Evolutionary conservation across 495 filamentous ascomycete species (phyloP), one percentile per base, ranked within the genome.

Genomic region (Neurospora pannonica): DNA sequence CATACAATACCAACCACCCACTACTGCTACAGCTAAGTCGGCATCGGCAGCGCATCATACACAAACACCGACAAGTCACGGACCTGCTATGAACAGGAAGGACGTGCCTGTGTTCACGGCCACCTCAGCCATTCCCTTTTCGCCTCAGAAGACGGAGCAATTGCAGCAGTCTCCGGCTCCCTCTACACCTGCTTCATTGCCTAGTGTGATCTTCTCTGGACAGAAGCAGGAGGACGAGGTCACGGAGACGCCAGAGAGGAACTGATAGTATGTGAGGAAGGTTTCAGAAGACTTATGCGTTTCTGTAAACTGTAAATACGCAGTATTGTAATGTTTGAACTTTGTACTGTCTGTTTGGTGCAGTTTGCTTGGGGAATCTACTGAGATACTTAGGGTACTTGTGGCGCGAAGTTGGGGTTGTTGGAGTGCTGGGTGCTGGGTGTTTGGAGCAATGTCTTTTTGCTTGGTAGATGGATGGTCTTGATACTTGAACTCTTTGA

Each of bases 1-100:
- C 46, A 72, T 84, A 13, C 79, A 77, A 7, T 84, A 85, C 74
- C 82, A 84, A 72, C 83, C 83, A n/a, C 21, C 38, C 6, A 40
- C 38, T 38, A n/a, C n/a, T n/a, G n/a, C n/a, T n/a, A n/a, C n/a
- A n/a, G 21, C 24, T 13, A 34, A 10, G 46, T 10, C 21, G 19
- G 13, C 38, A 38, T 10, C 21, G 19, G 13, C 38, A 38, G 38
- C 38, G 11, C n/a, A 21, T 46, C n/a, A 46, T 21, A 38, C 17
- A 5, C 43, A 46, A 7, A 28, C 60, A 43, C 40, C 76, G 2
- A 72, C 72, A 5, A 70, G 75, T 36, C 71, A 74, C 62, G 71
- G 74, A 31, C 28, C 38, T 28, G 72, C 71, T 69, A 76, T 79
- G 74, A 76, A 78, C 71, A 70, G 77, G 0, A 73, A 48, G 21